Evolutionary conservation across 1,284 basidiomycete species (phyloP).

Genomic region (Puccinia horiana): DNA sequence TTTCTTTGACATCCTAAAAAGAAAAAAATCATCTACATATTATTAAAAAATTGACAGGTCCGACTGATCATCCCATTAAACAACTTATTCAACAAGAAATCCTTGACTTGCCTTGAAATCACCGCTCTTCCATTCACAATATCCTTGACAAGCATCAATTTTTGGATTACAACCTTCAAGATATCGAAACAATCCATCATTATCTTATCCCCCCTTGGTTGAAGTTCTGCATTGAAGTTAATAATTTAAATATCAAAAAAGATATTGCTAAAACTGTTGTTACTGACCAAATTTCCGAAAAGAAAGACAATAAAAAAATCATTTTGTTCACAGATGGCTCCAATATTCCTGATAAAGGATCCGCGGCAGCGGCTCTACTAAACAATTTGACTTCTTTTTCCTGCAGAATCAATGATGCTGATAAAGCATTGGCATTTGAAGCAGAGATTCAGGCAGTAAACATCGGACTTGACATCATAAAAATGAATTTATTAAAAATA

Average conservation of each 20-base stretch:
- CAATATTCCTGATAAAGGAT: not conserved
- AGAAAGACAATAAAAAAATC: not conserved
- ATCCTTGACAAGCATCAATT: not conserved
- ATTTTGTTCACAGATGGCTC: not conserved
- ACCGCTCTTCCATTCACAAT: not conserved
- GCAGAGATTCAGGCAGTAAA: not conserved
- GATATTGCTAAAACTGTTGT: not conserved
- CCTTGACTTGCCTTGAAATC: not conserved
- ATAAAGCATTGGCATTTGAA: not conserved
- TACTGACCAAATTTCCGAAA: not conserved
- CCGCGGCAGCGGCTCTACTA: not conserved
- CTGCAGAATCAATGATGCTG: not conserved
- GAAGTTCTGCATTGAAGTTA: not conserved
- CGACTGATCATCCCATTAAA: not conserved
- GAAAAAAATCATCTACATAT: conserved; percentile 10
- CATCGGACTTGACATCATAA: not conserved
- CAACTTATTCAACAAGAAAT: not conserved
- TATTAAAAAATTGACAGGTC: too few relatives aligned
- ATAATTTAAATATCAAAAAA: not conserved
- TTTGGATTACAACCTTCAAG: not conserved
- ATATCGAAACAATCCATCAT: not conserved
- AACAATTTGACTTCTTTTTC: not conserved
- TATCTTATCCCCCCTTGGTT: not conserved
- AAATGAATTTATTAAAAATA: too few relatives aligned
- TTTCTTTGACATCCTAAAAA: not conserved